Base-by-base conservation (phyloP, 768 basidiomycete genomes). In the Panellus pusillus region DNA sequence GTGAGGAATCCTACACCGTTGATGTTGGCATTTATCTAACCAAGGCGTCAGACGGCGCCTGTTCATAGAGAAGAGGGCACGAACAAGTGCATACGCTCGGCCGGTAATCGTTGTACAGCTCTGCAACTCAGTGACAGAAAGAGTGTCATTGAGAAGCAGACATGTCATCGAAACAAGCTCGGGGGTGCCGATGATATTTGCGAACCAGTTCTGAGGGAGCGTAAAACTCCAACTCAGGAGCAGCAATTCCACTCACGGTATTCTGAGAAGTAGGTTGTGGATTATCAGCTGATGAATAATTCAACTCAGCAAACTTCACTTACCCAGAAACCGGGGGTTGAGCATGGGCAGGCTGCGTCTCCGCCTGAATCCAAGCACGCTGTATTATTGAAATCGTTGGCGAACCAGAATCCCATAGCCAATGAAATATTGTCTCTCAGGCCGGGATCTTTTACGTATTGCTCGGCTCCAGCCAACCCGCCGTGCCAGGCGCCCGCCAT, bases 361-460 rank as follows among this genome's bases (percentile, higher is more conserved):
- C 84, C 84, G 17, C 85, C 86, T 1, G 64, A 68, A 60, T 79
- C 79, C 27, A 86, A 63, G 61, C 86, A 88, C 18, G 74, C 74
- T 0, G 68, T 50, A 50, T 79, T 74, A 28, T 75, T 75, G 61
- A 82, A 82, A 56, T 87, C 85, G 51, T 80, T 78, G 18, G 65
- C 61, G 51, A 87, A 87, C 86, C 86, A 88, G 57, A 74, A 80
- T 54, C 79, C 72, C 80, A 87, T 81, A 14, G 80, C 84, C 12
- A 63, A 56, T 1, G 72, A 71, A 18, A 81, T 77, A n/a, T 72
- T 74, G 19, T 61, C 62, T 39, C 73, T 66, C 2, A 85, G 60
- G 0, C 63, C 56, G 2, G 72, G 54, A 57, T 78, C 69, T 43
- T 79, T 70, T 7, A 74, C 73, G 48, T 71, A 80, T 55, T 74